Base-by-base conservation (phyloP, 352 stramenopile species). In the Pythium coloratum region DNA sequence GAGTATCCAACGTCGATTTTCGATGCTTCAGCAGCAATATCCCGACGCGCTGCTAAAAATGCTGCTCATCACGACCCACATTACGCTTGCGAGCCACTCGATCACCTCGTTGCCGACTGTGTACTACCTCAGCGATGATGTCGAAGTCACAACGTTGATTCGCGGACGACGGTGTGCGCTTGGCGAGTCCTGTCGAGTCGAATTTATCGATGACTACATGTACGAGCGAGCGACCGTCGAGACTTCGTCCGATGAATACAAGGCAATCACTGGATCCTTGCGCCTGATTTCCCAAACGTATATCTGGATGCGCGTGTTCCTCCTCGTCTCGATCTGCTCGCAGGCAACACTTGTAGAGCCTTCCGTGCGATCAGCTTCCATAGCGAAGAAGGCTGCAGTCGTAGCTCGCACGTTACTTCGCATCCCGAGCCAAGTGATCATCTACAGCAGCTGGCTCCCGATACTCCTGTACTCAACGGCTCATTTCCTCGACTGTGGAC, bases 121-220 rank as follows among this genome's bases (percentile, higher is more conserved):
- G n/a, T 47, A 73, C 59, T 61, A 42, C 59, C 6, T 30, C 32
- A 61, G 59, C 34, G 66, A 77, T 12, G 59, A 65, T 24, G n/a
- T 66, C 12, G 70, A 80, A 40, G 58, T 80, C 46, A 66, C 66
- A 26, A 77, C 70, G 24, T 6, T 77, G 10, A 66, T 69, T 18
- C 73, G 73, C 16, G 73, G 73, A 28, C 30, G 9, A 5, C 28
- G 32, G 36, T 56, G 30, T 72, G 20, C 42, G 9, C 4, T 6
- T 28, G 33, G 13, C 24, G 6, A 24, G 40, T 13, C 16, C 20
- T 76, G 78, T 42, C 40, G 33, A 7, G 82, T 76, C 0, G 55
- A 86, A 3, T 82, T 88, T 28, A 14, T 88, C 8, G 80, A 88
- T 46, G 80, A 88, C 55, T 82, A 80, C 32, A 71, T 79, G 13